phyloP scores from a whole-genome alignment of 2,329 filamentous ascomycete genomes.

The Diaporthe aspalathi region DNA sequence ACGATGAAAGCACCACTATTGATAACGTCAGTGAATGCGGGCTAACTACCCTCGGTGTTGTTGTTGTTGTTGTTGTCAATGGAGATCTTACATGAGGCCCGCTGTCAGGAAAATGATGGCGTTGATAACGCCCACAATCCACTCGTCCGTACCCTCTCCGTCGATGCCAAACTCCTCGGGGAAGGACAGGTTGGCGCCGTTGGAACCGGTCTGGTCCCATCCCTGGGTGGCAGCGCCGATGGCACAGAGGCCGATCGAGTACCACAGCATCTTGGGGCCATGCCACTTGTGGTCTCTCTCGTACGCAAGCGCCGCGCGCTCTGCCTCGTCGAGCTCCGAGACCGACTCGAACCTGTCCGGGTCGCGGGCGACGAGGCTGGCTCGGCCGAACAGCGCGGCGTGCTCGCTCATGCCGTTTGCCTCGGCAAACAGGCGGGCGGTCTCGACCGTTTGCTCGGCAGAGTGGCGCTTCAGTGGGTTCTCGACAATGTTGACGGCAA shows the following conservation, averaged over 20 bases:
- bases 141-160: conserved; percentile 47
- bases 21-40: not conserved
- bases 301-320: conserved; percentile 68
- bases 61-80: too few relatives aligned
- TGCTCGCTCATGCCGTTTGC: conserved; percentile 69
- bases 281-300: conserved; percentile 77
- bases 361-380: conserved; percentile 79
- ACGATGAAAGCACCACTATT: conserved; percentile 56
- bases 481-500: conserved; percentile 48
- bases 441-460: conserved; percentile 58
- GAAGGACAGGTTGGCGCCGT: conserved; percentile 69
- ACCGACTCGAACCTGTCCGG: conserved; percentile 72
- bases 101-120: conserved; percentile 62
- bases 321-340: conserved; percentile 54
- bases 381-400: conserved; percentile 70
- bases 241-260: conserved; percentile 69
- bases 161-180: conserved; percentile 64
- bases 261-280: conserved; percentile 70
- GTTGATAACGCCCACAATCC: conserved; percentile 76
- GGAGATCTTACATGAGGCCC: conserved; percentile 68
- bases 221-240: conserved; percentile 66
- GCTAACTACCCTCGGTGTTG: conserved; percentile 47
- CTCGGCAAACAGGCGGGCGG: conserved; percentile 72
- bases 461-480: conserved; percentile 49
- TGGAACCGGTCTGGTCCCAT: conserved; percentile 52